Base-by-base conservation (phyloP, 2,329 filamentous ascomycete species). In the Apiospora hydei region DNA sequence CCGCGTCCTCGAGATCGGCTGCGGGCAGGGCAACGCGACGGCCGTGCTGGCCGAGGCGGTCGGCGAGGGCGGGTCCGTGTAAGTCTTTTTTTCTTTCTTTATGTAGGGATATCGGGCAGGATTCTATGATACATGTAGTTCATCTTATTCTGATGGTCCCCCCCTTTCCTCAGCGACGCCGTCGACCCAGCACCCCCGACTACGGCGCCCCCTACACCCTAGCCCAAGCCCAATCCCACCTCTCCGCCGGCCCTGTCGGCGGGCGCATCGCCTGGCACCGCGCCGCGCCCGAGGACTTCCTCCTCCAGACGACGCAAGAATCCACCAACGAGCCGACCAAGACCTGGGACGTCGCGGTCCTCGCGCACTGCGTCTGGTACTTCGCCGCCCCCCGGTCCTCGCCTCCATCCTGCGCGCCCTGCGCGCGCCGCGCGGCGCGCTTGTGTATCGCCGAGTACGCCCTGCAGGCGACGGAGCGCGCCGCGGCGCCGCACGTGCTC, bases 11-110 rank as follows among this genome's bases (percentile, higher is more conserved):
- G 89, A 91, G 77, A 78, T 91, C 49, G 89, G 88, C 69, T 90
- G 89, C 78, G 89, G 89, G 0, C 89, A 91, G 75, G 89, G 89
- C 2, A 88, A 88, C 72, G 86, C 85, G 75, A 90, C 89, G 1
- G 82, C 85, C 14, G 86, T 85, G 3, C 83, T 91, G 24, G 89
- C 88, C 66, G 77, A 83, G 75, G 83, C 79, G 26, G 83, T 88
- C 1, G 84, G 85, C 3, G 76, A 82, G 16, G 43, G 78, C 0
- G 87, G 88, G 0, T 80, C 79, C 67, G 80, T 90, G 57, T 41
- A 64, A 64, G 57, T 41, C 8, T 1, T 38, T 10, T 5, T 3
- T 30, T 16, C 26, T 30, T 30, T 30, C 26, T 30, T 30, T 3
- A 30, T 30, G 26, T 30, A 30, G 26, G 26, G 26, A 30, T 30